Conservation (phyloP, 768 basidiomycete species). For the Gymnopilus junonius region DNA sequence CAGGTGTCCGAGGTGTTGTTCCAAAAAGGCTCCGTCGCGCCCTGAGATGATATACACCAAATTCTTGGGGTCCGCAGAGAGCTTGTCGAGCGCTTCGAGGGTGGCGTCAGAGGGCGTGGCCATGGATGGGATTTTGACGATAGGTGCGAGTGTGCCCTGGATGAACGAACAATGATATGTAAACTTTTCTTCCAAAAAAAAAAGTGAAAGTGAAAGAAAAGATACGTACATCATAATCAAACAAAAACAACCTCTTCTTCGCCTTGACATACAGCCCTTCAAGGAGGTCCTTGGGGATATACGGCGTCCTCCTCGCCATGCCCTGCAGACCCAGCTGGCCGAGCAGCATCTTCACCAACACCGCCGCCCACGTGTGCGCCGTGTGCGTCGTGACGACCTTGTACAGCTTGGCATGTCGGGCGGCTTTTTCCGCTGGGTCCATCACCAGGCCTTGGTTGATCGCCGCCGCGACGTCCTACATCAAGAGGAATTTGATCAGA, state of each 20-base stretch:
- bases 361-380: conserved; percentile 92
- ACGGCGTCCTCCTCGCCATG: conserved; percentile 84
- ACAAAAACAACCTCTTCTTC: conserved; percentile 86
- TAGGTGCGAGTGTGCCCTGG: conserved; percentile 94
- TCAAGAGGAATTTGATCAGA: not conserved
- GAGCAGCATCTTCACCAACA: conserved; percentile 87
- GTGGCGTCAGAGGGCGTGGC: conserved; percentile 81
- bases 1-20: conserved; percentile 89
- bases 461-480: conserved; percentile 80
- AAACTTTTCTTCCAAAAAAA: too few species aligned
- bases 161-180: too few species aligned
- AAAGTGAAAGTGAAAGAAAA: not conserved
- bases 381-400: conserved; percentile 91
- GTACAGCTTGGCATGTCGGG: conserved; percentile 77
- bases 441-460: conserved; percentile 90
- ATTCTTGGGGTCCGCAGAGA: conserved; percentile 84
- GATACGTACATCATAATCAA: conserved; percentile 95
- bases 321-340: conserved; percentile 80
- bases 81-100: conserved; percentile 70
- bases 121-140: conserved; percentile 91
- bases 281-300: conserved; percentile 68
- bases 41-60: conserved; percentile 98
- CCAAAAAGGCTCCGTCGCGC: conserved; percentile 90
- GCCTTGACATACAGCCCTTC: conserved; percentile 66
- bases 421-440: conserved; percentile 73